Base-by-base conservation (phyloP, 2,329 filamentous ascomycete species). In the Trichoderma sp. region DNA sequence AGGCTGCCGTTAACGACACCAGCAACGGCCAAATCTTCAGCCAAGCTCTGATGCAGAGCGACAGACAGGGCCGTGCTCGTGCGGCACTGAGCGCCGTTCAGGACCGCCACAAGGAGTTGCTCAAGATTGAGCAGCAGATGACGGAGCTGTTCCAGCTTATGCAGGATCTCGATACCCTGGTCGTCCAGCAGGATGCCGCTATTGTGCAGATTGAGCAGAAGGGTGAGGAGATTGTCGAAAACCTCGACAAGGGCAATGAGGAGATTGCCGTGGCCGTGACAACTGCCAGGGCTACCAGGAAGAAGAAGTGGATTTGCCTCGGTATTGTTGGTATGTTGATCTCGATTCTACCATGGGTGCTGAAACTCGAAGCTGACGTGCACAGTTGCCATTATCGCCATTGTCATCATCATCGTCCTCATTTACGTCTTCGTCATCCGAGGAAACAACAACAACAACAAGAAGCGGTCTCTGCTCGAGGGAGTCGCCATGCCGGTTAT, bases 291-390 rank as follows among this genome's bases (percentile, higher is more conserved):
- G 87, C 88, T 73, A 92, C 91, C 60, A 87, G 92, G 73, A 92
- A 89, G 83, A 97, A 96, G 93, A 97, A 97, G 91, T 97, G 93
- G 94, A 94, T 92, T 78, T 97, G 93, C 84, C 81, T 97, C 73
- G 89, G 90, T 74, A 92, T 97, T 75, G 82, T 84, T 73, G 81
- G 86, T 88, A 82, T 73, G 86, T 75, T 35, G 13, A 27, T 15
- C 45, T n/a, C 15, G 19, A 6, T 34, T 0, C 2, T 19, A 42
- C n/a, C 57, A 19, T 42, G 9, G 17, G 15, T 9, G 8, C 27
- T 32, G 25, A 25, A 19, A 29, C 8, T 5, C 19, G 27, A 22
- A 64, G 22, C 76, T 81, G 72, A 80, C 72, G 64, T 61, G 25
- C n/a, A 25, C 67, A 86, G 84, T 87, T 53, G 77, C 78, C 58